Conservation (phyloP, 176 grass and related monocot genomes). For the Triticum timopheevii region DNA sequence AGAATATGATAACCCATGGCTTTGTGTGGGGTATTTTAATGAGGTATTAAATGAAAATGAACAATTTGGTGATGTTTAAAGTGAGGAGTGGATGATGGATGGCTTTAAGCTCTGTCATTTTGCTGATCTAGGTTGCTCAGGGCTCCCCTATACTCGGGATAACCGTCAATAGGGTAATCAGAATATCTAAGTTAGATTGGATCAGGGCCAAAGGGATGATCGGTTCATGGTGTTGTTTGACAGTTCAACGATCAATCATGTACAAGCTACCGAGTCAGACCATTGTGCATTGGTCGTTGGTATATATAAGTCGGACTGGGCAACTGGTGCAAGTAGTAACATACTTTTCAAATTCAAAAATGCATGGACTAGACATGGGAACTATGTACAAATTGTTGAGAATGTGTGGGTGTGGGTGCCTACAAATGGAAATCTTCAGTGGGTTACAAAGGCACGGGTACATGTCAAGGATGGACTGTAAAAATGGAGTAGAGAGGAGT, state of each 20-base stretch:
- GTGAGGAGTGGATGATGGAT: neutral
- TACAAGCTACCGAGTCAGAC: neutral
- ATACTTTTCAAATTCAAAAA: too few species aligned
- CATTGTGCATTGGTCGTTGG: neutral
- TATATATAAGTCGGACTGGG: too few species aligned
- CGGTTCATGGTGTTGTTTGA: neutral
- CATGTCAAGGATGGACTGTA: too few species aligned
- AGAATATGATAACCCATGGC: neutral
- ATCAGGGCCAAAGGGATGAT: neutral
- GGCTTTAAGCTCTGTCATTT: neutral
- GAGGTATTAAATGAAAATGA: neutral
- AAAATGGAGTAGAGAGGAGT: too few species aligned
- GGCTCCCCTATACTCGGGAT: neutral
- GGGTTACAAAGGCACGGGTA: too few species aligned
- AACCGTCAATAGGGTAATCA: neutral
- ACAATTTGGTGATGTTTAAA: neutral
- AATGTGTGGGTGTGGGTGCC: too few species aligned
- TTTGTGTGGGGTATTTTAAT: neutral
- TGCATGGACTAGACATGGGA: too few species aligned
- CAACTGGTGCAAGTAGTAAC: too few species aligned
- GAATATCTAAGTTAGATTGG: neutral
- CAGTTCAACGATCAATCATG: neutral
- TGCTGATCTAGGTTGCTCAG: neutral
- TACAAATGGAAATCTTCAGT: too few species aligned
- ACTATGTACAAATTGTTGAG: too few species aligned